Evolutionary conservation across 768 basidiomycete genomes (phyloP), one percentile per base, ranked within the genome.

Genomic region (Tylopilus vinaceipallidus): DNA sequence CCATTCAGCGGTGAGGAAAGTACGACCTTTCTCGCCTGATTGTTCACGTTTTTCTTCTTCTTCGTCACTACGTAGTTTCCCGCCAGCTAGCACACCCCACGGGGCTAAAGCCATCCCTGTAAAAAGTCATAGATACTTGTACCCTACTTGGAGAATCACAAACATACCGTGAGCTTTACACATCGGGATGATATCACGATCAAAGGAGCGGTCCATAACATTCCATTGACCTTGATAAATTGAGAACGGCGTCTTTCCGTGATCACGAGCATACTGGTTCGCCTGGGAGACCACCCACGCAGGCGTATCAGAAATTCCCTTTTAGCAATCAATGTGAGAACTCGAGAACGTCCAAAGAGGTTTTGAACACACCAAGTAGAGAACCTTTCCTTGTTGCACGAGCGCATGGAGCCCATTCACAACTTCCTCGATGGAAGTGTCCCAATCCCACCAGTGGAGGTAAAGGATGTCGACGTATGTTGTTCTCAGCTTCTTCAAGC

Each of bases 171-270:
- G 8, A 1, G 50, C 50, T 29, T 43, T 58, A 41, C 56, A 58
- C 56, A 58, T 58, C 0, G 75, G 74, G 43, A 82, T 74, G 46
- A 81, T 76, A 2, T 81, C 80, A 8, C 79, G 70, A 60, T 82
- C 80, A 38, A 81, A 69, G 23, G 75, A 74, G 33, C 81, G 71
- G 4, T 70, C 54, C 49, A 76, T 61, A 14, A 75, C 61, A 55
- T 69, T 74, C 75, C 74, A 77, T 6, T 44, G 50, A 3, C 76
- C 80, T 65, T 78, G 80, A 59, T 82, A 83, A 23, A 83, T 68
- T 20, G 69, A 67, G 58, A 83, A 84, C 3, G 76, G 80, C 0
- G 76, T 73, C 45, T 76, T 62, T 0, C 68, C 77, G 43, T 78
- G 74, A 26, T 71, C 66, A 2, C 74, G 66, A 12, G 79, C 78